phyloP scores from a whole-genome alignment of 805 yeast genomes.

The Wickerhamiella sorbophila region DNA sequence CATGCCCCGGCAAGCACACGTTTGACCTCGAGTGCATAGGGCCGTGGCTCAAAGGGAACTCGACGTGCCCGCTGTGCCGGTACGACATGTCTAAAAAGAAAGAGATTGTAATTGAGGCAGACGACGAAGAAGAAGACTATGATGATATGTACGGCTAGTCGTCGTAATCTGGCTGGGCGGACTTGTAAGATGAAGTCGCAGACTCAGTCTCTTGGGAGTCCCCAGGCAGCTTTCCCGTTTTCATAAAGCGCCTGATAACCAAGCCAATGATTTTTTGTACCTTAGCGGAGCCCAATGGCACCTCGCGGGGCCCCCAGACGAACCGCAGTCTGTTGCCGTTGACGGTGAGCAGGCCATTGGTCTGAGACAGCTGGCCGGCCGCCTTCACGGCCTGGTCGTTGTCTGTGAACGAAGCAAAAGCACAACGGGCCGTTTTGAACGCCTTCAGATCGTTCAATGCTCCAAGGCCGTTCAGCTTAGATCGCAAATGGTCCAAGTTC shows the following conservation, averaged over 20 bases:
- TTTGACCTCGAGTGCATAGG: constrained; percentile 85
- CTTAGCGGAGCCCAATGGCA: constrained; percentile 13
- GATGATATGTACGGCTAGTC: constrained; percentile 60
- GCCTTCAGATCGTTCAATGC: constrained; percentile 35
- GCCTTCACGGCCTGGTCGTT: constrained; percentile 39
- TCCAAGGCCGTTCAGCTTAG: constrained; percentile 34
- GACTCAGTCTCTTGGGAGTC: not conserved
- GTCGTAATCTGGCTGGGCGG: not conserved
- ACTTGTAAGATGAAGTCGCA: not conserved
- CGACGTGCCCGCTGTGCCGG: constrained; percentile 73
- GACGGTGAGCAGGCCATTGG: constrained; percentile 17
- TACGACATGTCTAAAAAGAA: constrained; percentile 46
- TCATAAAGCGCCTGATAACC: constrained; percentile 7
- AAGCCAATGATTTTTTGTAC: constrained; percentile 7
- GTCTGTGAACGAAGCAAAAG: constrained; percentile 41
- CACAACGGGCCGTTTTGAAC: constrained; percentile 48
- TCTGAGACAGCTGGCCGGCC: constrained; percentile 7
- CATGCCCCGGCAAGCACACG: constrained; percentile 52
- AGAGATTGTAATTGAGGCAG: constrained; percentile 33
- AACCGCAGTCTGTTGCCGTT: constrained; percentile 20
- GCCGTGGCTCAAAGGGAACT: constrained; percentile 61
- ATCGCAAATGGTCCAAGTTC: constrained; percentile 31
- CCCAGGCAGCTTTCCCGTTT: not conserved
- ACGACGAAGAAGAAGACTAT: constrained; percentile 55
- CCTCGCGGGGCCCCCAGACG: constrained; percentile 21